These are phyloP conservation scores for Baudoinia panamericana DNA, from an alignment of 495 filamentous ascomycete species.

Conservation along the genomic window DNA sequence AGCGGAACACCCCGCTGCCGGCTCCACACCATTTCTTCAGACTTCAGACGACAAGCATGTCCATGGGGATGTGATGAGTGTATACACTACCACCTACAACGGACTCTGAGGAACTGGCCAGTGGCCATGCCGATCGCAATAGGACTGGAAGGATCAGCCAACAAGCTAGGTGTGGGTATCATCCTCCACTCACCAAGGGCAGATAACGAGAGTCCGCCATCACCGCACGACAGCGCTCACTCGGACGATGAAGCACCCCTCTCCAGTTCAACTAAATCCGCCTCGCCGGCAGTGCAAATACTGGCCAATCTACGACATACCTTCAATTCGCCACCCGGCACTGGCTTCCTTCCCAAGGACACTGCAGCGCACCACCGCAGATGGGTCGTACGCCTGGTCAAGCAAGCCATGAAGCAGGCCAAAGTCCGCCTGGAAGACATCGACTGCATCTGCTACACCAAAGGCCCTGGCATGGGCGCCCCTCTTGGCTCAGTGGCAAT, in stretches of 20 bases:
- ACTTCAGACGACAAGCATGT: background rate
- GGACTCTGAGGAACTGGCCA: background rate
- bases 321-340: slow-evolving; percentile 78
- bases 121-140: slow-evolving; percentile 44
- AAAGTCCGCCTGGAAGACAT: slow-evolving; percentile 49
- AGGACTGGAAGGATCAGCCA: slow-evolving; percentile 92
- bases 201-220: slow-evolving; percentile 26
- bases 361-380: slow-evolving; percentile 81
- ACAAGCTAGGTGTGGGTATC: slow-evolving; percentile 90
- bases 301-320: slow-evolving; percentile 94
- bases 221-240: slow-evolving; percentile 20
- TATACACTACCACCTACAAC: background rate
- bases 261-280: slow-evolving; percentile 33
- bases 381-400: slow-evolving; percentile 70
- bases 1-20: too few species aligned
- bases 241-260: slow-evolving; percentile 26
- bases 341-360: slow-evolving; percentile 93
- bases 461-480: slow-evolving; percentile 91
- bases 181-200: slow-evolving; percentile 52
- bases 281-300: slow-evolving; percentile 42
- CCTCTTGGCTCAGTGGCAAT: slow-evolving; percentile 82
- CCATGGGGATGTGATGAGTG: background rate
- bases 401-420: slow-evolving; percentile 59
- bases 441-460: slow-evolving; percentile 88
- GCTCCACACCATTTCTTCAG: background rate